Base-by-base conservation (phyloP, 225 moss, liverwort and hornwort species). In the Pleurozium schreberi region DNA sequence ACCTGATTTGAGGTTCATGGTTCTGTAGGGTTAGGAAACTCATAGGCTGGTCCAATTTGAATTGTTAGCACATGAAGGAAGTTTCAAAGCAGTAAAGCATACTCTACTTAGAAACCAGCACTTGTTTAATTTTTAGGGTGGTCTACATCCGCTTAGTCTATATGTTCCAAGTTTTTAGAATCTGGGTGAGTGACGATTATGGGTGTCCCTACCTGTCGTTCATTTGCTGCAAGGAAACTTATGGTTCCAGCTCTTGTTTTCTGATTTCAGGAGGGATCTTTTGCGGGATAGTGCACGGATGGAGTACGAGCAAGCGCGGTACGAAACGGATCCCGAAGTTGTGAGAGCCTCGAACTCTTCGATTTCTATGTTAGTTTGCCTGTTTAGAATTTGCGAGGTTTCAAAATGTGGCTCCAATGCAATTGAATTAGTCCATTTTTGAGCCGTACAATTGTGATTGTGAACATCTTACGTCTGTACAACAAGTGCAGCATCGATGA, bases 251-350 rank as follows among this genome's bases (percentile, higher is more conserved):
- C 65, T 89, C 42, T 84, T 73, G 71, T 80, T 62, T 75, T 84
- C 49, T 61, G 59, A 69, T 79, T 49, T 85, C 89, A 95, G 96
- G 96, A 96, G 91, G 88, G 95, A 98, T 83, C 91, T 98, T 79
- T 89, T 98, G 80, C 94, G 96, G 80, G 92, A 93, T n/a, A 98
- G 98, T 93, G 90, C 98, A 75, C 91, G 96, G 75, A 92, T 93
- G 89, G 98, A 98, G 75, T 96, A 93, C 65, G 96, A 98, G 91
- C 92, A 92, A 76, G 96, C 96, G 23, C 94, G 93, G 36, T 93
- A 89, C 69, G 98, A 98, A 89, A 98, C 69, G 49, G 95, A 98
- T 85, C 96, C 98, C 34, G 94, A 95, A 90, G 88, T 92, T 83
- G 96, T 95, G 77, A 88, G 91, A 64, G 49, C 68, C 65, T 71